Conservation (phyloP, 495 filamentous ascomycete genomes). For the Lichina pygmaea region DNA sequence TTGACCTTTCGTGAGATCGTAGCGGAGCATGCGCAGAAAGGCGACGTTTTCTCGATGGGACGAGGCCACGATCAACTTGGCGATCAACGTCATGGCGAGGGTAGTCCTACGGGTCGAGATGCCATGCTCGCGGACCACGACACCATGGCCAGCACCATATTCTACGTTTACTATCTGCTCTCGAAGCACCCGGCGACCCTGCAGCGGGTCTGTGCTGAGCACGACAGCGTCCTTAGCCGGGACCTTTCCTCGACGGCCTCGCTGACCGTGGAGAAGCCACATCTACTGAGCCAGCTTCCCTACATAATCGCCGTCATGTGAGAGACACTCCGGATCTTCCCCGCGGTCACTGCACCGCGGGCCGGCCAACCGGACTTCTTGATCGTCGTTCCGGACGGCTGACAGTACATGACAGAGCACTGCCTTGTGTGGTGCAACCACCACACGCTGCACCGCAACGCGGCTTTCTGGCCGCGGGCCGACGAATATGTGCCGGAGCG, state of each 20-base stretch:
- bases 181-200: constrained; percentile 7
- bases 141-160: constrained; percentile 12
- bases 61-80: constrained; percentile 10
- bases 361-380: constrained; percentile 2
- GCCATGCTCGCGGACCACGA: constrained; percentile 17
- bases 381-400: constrained; percentile 4
- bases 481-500: constrained; percentile 19
- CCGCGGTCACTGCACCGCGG: constrained; percentile 6
- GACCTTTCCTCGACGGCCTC: constrained; percentile 4
- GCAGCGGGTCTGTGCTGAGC: constrained; percentile 9
- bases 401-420: constrained; percentile 6
- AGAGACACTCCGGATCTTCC: constrained; percentile 18
- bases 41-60: constrained; percentile 12
- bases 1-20: constrained; percentile 9
- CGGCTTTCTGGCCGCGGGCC: constrained; percentile 13
- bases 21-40: constrained; percentile 4
- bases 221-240: constrained; percentile 11
- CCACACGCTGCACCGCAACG: constrained; percentile 10
- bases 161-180: constrained; percentile 11
- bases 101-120: constrained; percentile 7
- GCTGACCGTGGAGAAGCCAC: constrained; percentile 7
- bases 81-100: constrained; percentile 15
- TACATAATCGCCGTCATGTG: constrained; percentile 19
- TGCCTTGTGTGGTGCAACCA: constrained; percentile 13
- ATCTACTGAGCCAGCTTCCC: constrained; percentile 12